Base-by-base conservation (phyloP, 306 rosid species). In the Rosa persica region DNA sequence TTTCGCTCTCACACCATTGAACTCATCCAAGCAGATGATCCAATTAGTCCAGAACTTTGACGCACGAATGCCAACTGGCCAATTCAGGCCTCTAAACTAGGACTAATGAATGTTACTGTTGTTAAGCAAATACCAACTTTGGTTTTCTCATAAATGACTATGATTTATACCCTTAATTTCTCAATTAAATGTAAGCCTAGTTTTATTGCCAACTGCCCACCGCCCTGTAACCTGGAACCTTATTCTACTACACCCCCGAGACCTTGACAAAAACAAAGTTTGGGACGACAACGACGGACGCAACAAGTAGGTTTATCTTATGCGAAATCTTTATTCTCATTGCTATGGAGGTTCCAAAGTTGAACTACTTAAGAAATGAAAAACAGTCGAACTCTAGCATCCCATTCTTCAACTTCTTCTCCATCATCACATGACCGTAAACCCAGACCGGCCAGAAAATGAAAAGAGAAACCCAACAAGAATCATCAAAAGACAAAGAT, bases 401-500 rank as follows among this genome's bases (percentile, higher is more conserved):
- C 71, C 46, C 17, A 2, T 38, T 27, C 49, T 27, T n/a, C 60
- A 11, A 8, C 71, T 5, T 47, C 48, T 20, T 67, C 57, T 39
- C 17, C 80, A 0, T 49, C 79, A 44, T 48, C 64, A 2, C 44
- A 8, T 15, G 25, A 20, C 2, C 70, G 47, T 39, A 15, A 76
- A 77, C 79, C 20, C 75, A 11, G 67, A 51, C 9, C 54, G 61
- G 9, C 68, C 54, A 48, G 11, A 74, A 57, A 23, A 58, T 57
- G 55, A 25, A 57, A 8, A 22, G 40, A 25, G 55, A 43, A 58
- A 27, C 65, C 55, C 69, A 74, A 40, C 55, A 70, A 70, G 55
- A 46, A 27, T 16, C 38, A 65, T 17, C 62, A 16, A 72, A 76
- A 38, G 30, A 65, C 54, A n/a, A 42, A 40, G 74, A 60, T 6